Base-by-base conservation (phyloP, 2,329 filamentous ascomycete species). In the Ophiostoma ulmi region DNA sequence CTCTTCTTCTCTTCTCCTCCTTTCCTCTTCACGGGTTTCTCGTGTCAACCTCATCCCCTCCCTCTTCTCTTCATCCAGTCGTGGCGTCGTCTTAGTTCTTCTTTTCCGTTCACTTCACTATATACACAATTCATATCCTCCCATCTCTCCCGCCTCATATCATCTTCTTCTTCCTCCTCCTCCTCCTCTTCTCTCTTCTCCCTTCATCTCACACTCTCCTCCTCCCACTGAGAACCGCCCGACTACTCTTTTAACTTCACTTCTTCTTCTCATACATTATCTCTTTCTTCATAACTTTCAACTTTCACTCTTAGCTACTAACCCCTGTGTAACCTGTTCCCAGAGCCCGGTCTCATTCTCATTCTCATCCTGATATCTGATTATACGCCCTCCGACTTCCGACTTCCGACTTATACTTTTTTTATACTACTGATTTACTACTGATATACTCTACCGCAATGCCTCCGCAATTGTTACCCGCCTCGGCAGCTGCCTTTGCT, bases 401-500 rank as follows among this genome's bases (percentile, higher is more conserved):
- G 5, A 31, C 13, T 31, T 31, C 26, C 26, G 26, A 31, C 26
- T 31, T 31, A 4, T 31, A 31, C 31, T 6, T 55, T 55, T 55
- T 22, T 22, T 8, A 7, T 26, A 61, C n/a, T 26, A 48, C 52
- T 22, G 52, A 55, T 55, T 8, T 31, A 31, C 31, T 55, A 22
- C 52, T 55, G 52, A 55, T 26, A 17, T 52, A 22, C 55, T 14
- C 69, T 66, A 44, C 66, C 10, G 5, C 8, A 58, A 98, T 98
- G 95, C 93, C 93, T 80, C 91, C 93, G 78, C 91, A 95, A 85
- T 86, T 99, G 80, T 85, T 99, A 77, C 95, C 95, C 76, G 94
- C 94, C 74, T 98, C 95, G 77, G 95, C 95, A 75, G 93, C 94
- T 73, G 94, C 95, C 78, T 99, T 98, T 84, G 94, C 94, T 77